A percentile compares a stretch with the other conserved stretches of the same genome.
Conservation (phyloP, 306 rosid genomes). For the Geum urbanum region DNA sequence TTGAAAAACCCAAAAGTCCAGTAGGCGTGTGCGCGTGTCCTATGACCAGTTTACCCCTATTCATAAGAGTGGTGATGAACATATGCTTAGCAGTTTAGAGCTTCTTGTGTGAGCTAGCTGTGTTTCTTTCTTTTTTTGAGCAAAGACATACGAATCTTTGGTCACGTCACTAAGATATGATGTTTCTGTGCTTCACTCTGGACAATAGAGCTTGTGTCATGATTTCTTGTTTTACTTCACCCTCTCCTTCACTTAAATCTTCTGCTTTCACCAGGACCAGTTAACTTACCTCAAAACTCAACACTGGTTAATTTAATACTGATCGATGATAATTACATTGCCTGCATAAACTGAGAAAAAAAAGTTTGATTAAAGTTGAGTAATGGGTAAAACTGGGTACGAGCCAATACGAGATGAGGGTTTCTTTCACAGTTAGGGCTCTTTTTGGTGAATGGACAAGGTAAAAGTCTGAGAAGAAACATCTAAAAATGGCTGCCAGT, state of each 20-base stretch:
- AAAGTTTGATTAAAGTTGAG: slow-evolving; percentile 7
- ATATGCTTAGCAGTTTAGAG: neutral
- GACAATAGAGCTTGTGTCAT: slow-evolving; percentile 25
- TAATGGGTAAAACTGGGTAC: slow-evolving; percentile 26
- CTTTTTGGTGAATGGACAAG: slow-evolving; percentile 18
- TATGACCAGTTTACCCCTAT: neutral
- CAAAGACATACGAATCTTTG: slow-evolving; percentile 21
- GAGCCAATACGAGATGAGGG: slow-evolving; percentile 29
- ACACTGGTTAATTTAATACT: neutral
- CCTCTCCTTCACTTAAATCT: neutral
- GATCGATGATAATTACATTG: too few species aligned
- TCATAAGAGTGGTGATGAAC: neutral
- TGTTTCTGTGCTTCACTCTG: slow-evolving; percentile 29
- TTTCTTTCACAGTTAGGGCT: slow-evolving; percentile 14
- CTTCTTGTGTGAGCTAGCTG: slow-evolving; percentile 18
- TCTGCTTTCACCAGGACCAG: neutral
- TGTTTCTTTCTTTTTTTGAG: slow-evolving; percentile 9
- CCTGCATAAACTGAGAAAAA: neutral
- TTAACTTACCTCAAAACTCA: neutral
- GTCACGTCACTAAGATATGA: slow-evolving; percentile 35
- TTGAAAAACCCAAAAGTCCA: slow-evolving; percentile 5
- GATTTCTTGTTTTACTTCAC: slow-evolving; percentile 17
- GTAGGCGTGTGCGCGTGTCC: neutral
- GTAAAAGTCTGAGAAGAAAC: neutral
- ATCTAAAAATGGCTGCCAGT: slow-evolving; percentile 12